Conservation (phyloP, 192 early-diverging fungal species). For the Backusella tuberculispora region DNA sequence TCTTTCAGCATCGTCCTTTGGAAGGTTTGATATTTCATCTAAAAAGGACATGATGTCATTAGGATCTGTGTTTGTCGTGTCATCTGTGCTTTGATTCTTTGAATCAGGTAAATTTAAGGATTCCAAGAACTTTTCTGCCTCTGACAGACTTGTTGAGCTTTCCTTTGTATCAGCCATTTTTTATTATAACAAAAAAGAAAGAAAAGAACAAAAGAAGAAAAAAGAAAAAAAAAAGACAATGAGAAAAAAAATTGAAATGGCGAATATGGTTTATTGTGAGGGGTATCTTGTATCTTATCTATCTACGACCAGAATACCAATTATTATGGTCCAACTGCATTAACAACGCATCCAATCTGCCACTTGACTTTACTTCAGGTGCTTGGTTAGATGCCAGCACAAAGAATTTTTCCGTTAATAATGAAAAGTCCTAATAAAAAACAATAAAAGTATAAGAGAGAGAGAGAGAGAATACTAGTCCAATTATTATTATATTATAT, state of each 20-base stretch:
- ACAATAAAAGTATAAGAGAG: neutral
- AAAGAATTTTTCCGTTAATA: slow-evolving; percentile 32
- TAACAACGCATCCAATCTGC: slow-evolving; percentile 44
- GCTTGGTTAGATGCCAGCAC: slow-evolving; percentile 28
- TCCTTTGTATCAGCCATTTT: neutral
- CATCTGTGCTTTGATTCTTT: neutral
- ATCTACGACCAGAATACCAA: slow-evolving; percentile 22
- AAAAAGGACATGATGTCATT: slow-evolving; percentile 44
- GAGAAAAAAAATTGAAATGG: neutral
- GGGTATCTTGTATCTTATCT: neutral
- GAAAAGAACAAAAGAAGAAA: slow-evolving; percentile 1
- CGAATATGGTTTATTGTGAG: neutral
- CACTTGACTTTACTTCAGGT: slow-evolving; percentile 29
- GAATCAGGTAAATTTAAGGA: slow-evolving; percentile 29
- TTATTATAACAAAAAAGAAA: neutral
- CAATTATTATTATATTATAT: too few species aligned
- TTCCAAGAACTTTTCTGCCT: slow-evolving; percentile 43
- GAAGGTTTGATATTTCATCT: slow-evolving; percentile 37
- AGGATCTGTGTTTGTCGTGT: slow-evolving; percentile 21
- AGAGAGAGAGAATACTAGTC: neutral
- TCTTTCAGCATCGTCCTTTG: neutral
- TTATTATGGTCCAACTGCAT: slow-evolving; percentile 48
- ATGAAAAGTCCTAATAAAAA: slow-evolving; percentile 34
- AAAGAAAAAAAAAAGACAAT: neutral
- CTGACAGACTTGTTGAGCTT: slow-evolving; percentile 25